phyloP scores from a whole-genome alignment of 192 early-diverging fungal genomes.

The Coemansia sp. region DNA sequence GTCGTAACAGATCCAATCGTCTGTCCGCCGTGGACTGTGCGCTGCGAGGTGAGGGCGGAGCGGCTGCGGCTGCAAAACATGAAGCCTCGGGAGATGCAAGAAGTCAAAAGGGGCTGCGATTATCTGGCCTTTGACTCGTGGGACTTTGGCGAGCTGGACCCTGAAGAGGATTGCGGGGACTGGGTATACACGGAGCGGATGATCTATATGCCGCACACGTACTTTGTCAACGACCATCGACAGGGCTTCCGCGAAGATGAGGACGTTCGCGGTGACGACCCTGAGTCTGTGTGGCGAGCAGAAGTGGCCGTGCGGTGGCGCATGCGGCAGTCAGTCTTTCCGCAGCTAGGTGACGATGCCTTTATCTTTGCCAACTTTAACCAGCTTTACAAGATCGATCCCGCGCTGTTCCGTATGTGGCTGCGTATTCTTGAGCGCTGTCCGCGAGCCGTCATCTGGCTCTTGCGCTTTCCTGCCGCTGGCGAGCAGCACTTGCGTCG shows the following conservation, averaged over 20 bases:
- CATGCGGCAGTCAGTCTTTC: slow-evolving; percentile 88
- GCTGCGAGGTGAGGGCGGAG: slow-evolving; percentile 59
- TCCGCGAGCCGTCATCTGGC: slow-evolving; percentile 86
- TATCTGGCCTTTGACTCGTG: not conserved
- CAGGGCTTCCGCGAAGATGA: slow-evolving; percentile 88
- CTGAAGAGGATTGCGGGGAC: slow-evolving; percentile 42
- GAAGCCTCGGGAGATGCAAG: slow-evolving; percentile 35
- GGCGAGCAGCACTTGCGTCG: slow-evolving; percentile 77
- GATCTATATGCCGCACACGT: slow-evolving; percentile 91
- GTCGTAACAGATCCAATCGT: slow-evolving; percentile 79
- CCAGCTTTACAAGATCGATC: slow-evolving; percentile 97
- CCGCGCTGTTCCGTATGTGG: slow-evolving; percentile 84
- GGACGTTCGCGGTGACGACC: slow-evolving; percentile 46
- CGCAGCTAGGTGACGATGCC: slow-evolving; percentile 75
- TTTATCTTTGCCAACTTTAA: slow-evolving; percentile 97
- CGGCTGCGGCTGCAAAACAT: slow-evolving; percentile 27
- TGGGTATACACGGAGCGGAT: slow-evolving; percentile 88
- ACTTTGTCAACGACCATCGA: slow-evolving; percentile 94
- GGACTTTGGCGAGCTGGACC: slow-evolving; percentile 57
- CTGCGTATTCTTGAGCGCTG: slow-evolving; percentile 78
- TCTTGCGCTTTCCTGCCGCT: slow-evolving; percentile 88
- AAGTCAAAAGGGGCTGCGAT: slow-evolving; percentile 5
- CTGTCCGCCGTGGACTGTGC: slow-evolving; percentile 71
- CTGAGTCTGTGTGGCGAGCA: slow-evolving; percentile 64
- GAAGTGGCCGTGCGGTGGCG: slow-evolving; percentile 81